A percentile compares a stretch with the other conserved stretches of the same genome.
Evolutionary conservation across 2,329 filamentous ascomycete species (phyloP).

Genomic region (Alternaria atra): DNA sequence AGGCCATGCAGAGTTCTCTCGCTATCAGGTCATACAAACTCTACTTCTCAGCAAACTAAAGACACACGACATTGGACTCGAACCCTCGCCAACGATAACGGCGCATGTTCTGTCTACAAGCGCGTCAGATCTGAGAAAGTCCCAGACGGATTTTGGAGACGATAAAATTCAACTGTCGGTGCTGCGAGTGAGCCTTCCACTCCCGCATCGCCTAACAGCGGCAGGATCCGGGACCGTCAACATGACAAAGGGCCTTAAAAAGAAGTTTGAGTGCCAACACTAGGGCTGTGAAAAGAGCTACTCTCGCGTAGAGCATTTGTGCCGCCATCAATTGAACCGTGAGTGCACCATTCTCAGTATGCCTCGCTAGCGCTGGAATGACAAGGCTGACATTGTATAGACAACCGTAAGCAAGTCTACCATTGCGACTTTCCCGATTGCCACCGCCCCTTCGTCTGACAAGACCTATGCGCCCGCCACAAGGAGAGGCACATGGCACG

Average conservation of each 20-base stretch:
- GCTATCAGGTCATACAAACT: too few species aligned
- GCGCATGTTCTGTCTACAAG: constrained; percentile 51
- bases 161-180: constrained; percentile 43
- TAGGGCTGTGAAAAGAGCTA: constrained; percentile 95
- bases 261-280: constrained; percentile 75
- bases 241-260: constrained; percentile 74
- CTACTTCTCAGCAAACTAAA: too few species aligned
- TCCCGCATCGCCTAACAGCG: constrained; percentile 46
- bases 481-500: constrained; percentile 64
- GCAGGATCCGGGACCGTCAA: constrained; percentile 49
- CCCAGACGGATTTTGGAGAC: constrained; percentile 44
- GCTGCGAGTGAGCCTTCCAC: constrained; percentile 41
- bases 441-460: constrained; percentile 87
- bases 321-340: constrained; percentile 96
- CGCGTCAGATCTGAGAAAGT: constrained; percentile 47
- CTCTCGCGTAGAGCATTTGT: constrained; percentile 94
- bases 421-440: constrained; percentile 93
- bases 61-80: constrained; percentile 5
- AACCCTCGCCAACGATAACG: constrained; percentile 42
- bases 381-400: constrained; percentile 54
- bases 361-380: neutral
- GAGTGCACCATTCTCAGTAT: constrained; percentile 48
- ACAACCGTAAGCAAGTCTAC: constrained; percentile 95
- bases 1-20: too few species aligned
- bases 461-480: constrained; percentile 83